Evolutionary conservation across 2,329 filamentous ascomycete species (phyloP), one percentile per base, ranked within the genome.

Genomic region (Penicillium sp.): DNA sequence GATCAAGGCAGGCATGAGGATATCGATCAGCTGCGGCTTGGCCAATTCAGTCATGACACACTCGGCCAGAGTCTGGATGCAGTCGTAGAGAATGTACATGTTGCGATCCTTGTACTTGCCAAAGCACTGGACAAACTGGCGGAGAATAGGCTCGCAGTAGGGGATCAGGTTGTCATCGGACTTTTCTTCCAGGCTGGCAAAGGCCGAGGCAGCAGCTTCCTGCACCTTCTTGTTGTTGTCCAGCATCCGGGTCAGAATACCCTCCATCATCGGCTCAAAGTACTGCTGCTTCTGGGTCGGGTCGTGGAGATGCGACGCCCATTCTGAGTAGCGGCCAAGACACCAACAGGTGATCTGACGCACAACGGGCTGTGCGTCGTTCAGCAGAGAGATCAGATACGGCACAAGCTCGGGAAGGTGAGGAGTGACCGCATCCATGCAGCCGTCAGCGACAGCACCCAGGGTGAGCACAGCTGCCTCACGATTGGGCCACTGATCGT

Each of bases 311-410:
- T 88, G 86, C 4, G 92, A 89, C 10, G 93, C 94, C 95, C 95
- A 99, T 46, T 88, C 83, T 5, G 95, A 96, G 76, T 97, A 99
- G 47, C 95, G 86, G 18, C 93, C 93, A 22, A 99, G 84, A 6
- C 95, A 96, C 95, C 95, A 99, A 77, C 95, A 99, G 24, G 94
- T 98, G 66, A 99, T 99, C 73, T 96, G 92, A 61, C 95, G 86
- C 39, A 99, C 94, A 14, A 98, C 89, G 14, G 95, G 92, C 75
- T 97, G 92, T 1, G 84, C 73, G 71, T 99, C 95, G 58, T 89
- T 86, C 37, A 99, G 83, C 0, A 97, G 84, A 7, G 89, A 89
- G 66, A 98, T 89, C 50, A 99, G 85, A 73, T 96, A 99, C 1
- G 92, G 90, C 2, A 98, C 87, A 41, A 99, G 83, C 72, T 96